Percentiles rank a stretch among this genome's conserved stretches.
Conservation (phyloP, 768 basidiomycete species). For the Russula virescens region DNA sequence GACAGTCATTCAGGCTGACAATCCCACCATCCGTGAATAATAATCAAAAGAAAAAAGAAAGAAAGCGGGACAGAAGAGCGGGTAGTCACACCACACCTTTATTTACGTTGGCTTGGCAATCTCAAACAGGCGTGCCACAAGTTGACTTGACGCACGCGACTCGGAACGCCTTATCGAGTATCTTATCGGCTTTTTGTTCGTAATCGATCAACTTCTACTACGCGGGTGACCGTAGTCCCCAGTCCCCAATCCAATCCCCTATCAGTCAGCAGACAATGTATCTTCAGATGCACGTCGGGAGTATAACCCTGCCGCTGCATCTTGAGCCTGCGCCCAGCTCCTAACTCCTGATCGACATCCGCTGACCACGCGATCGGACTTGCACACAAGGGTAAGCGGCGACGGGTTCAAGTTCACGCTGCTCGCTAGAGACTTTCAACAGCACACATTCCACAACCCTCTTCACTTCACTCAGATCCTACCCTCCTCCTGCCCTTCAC, state of each 20-base stretch:
- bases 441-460: slow-evolving; percentile 22
- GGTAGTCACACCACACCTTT: slow-evolving; percentile 17
- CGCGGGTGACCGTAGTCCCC: too few species aligned
- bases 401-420: slow-evolving; percentile 19
- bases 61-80: background rate
- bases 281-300: too few species aligned
- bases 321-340: slow-evolving; percentile 15
- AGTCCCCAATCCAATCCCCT: too few species aligned
- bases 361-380: too few species aligned
- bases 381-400: slow-evolving; percentile 13
- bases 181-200: slow-evolving; percentile 17
- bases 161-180: slow-evolving; percentile 13
- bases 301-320: too few species aligned
- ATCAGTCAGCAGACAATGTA: background rate
- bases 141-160: slow-evolving; percentile 13
- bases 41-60: too few species aligned
- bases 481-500: background rate
- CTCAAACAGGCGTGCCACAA: slow-evolving; percentile 23
- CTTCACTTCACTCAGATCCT: slow-evolving; percentile 11
- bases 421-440: slow-evolving; percentile 19
- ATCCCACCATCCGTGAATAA: too few species aligned
- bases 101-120: slow-evolving; percentile 21
- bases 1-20: too few species aligned
- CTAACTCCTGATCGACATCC: slow-evolving; percentile 19
- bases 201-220: slow-evolving; percentile 12